Base-by-base conservation (phyloP, 2,329 filamentous ascomycete genomes). In the Graphilbum ipis-grandicollis region DNA sequence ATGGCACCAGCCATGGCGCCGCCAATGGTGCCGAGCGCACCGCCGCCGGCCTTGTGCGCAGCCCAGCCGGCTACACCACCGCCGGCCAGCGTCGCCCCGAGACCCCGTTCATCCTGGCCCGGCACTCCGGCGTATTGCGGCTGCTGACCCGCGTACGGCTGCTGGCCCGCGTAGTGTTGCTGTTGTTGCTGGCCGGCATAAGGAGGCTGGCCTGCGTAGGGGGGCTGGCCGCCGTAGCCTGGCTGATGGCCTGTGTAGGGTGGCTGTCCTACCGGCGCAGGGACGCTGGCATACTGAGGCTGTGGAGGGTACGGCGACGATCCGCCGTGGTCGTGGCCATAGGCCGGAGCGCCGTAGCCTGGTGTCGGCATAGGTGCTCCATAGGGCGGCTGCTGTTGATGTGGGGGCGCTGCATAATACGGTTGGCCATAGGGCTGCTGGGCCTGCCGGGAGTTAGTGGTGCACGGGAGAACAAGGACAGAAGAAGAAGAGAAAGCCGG, bases 51-150 rank as follows among this genome's bases (percentile, higher is more conserved):
- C 44, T 66, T 62, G 51, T 70, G 62, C 0, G 65, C 67, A 0
- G 66, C 56, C 47, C 61, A 70, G 8, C 62, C 68, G n/a, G 65
- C 68, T 1, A 58, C 66, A 15, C 60, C 66, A 37, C 65, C 63
- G 18, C 68, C 68, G 2, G 66, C 44, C 19, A 73, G 47, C 3
- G 67, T 62, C 2, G 68, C 64, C 4, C 66, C 67, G 15, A 74
- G 58, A 25, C 69, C 69, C 34, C 67, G 64, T n/a, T 73, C 68
- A 25, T 56, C 59, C 30, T 57, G 51, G 3, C 52, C 47, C n/a
- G 41, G 45, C 21, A 37, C 29, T 25, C 23, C 30, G 36, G 23
- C 18, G 37, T 48, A 42, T 21, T 39, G 41, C 18, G 34, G 33
- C 31, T 39, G 22, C n/a, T 13, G n/a, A 9, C 17, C 15, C 2